phyloP scores from a whole-genome alignment of 768 basidiomycete species.

The Lentinula aciculospora region DNA sequence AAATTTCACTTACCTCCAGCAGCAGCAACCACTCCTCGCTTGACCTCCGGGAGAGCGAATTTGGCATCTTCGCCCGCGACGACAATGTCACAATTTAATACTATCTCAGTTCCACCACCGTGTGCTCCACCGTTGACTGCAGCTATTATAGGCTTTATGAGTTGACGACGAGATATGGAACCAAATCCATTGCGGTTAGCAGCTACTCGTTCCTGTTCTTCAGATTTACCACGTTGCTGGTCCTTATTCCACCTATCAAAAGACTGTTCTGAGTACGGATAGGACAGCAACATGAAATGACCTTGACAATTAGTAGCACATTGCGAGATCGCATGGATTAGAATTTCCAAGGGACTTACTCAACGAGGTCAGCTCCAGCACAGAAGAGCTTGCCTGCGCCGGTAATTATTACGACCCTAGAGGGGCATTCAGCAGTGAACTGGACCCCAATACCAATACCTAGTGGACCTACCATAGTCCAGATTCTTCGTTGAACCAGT shows the following conservation, averaged over 20 bases:
- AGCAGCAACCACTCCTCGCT: slow-evolving; percentile 66
- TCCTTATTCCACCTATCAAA: slow-evolving; percentile 51
- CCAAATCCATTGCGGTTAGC: slow-evolving; percentile 58
- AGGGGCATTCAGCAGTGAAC: neutral
- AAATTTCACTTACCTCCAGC: slow-evolving; percentile 53
- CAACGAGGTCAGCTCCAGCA: slow-evolving; percentile 75
- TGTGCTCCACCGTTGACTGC: slow-evolving; percentile 74
- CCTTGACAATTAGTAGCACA: neutral
- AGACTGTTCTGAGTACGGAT: too few species aligned
- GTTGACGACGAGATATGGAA: slow-evolving; percentile 60
- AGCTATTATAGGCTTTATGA: slow-evolving; percentile 73
- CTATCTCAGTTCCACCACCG: slow-evolving; percentile 61
- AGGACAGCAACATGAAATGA: too few species aligned
- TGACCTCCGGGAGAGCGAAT: slow-evolving; percentile 76
- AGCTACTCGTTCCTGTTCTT: slow-evolving; percentile 37
- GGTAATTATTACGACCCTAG: slow-evolving; percentile 71
- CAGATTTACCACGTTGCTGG: slow-evolving; percentile 35
- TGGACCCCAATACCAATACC: neutral
- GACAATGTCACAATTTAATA: slow-evolving; percentile 76
- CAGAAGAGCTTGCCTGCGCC: slow-evolving; percentile 72
- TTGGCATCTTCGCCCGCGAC: slow-evolving; percentile 60
- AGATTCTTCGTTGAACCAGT: slow-evolving; percentile 74
- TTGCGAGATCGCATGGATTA: neutral
- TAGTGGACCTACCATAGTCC: slow-evolving; percentile 59
- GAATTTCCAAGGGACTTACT: slow-evolving; percentile 33